These are phyloP conservation scores for Aspergillus tubingensis DNA, from an alignment of 2,329 filamentous ascomycete genomes.

Conservation along the genomic window DNA sequence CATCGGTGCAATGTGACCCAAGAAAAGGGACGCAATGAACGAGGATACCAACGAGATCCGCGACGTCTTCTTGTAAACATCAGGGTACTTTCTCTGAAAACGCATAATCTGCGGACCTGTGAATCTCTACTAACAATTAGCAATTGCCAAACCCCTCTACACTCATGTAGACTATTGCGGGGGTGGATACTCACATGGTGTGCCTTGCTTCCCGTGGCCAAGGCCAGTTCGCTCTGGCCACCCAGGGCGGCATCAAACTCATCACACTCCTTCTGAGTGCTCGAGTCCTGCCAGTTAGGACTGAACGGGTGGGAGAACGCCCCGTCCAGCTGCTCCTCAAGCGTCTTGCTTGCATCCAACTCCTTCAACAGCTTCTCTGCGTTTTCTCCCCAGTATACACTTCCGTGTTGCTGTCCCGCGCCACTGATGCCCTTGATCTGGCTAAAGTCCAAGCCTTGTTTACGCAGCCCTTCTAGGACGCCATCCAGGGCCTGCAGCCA, in stretches of 20 bases:
- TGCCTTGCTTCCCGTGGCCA: slow-evolving; percentile 84
- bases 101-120: slow-evolving; percentile 96
- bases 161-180: background rate
- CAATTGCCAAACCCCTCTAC: background rate
- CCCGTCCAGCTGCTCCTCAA: slow-evolving; percentile 71
- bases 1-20: slow-evolving; percentile 81
- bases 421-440: slow-evolving; percentile 81
- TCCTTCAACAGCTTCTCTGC: slow-evolving; percentile 65
- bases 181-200: slow-evolving; percentile 71
- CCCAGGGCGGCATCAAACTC: slow-evolving; percentile 76
- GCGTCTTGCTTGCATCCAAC: slow-evolving; percentile 61
- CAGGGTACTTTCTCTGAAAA: slow-evolving; percentile 76
- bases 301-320: slow-evolving; percentile 84
- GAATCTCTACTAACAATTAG: slow-evolving; percentile 65
- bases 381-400: slow-evolving; percentile 82
- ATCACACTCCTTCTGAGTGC: slow-evolving; percentile 89
- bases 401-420: slow-evolving; percentile 96
- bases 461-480: slow-evolving; percentile 71
- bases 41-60: slow-evolving; percentile 94
- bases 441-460: slow-evolving; percentile 70
- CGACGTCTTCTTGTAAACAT: slow-evolving; percentile 76
- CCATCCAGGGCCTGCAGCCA: slow-evolving; percentile 93
- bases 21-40: slow-evolving; percentile 86
- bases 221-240: slow-evolving; percentile 66
- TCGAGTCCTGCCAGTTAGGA: slow-evolving; percentile 98